phyloP scores from a whole-genome alignment of 2,329 filamentous ascomycete genomes.

The Phaeophleospora eucalypticola region DNA sequence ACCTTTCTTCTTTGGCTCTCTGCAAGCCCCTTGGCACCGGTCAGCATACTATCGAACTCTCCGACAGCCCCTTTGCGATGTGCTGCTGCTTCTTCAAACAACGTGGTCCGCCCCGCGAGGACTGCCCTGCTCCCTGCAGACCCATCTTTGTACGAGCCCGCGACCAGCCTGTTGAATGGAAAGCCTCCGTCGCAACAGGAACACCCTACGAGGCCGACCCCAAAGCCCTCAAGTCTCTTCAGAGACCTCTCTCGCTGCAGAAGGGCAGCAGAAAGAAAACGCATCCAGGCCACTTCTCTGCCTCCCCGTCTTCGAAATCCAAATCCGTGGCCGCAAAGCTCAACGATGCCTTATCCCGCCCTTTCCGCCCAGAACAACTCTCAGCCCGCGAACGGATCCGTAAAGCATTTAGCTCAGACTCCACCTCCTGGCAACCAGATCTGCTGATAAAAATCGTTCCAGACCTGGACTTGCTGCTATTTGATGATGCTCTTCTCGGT shows the following conservation, averaged over 20 bases:
- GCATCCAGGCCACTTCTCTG: neutral
- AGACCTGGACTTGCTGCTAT: neutral
- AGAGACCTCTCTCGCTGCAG: neutral
- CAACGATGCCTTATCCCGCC: neutral
- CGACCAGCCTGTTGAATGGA: neutral
- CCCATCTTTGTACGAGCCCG: neutral
- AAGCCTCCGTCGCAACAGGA: neutral
- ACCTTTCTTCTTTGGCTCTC: too few species aligned
- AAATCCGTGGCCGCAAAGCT: neutral
- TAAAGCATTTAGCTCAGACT: too few species aligned
- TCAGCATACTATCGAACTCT: too few species aligned
- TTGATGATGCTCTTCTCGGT: neutral
- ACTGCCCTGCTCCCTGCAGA: neutral
- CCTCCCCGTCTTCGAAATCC: neutral
- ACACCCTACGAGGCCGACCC: neutral
- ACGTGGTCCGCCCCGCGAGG: neutral
- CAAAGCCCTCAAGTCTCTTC: too few species aligned
- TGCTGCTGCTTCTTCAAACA: neutral
- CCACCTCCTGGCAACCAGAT: too few species aligned
- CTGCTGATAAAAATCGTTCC: neutral
- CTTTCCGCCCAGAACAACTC: too few species aligned
- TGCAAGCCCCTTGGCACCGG: too few species aligned
- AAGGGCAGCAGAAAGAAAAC: neutral
- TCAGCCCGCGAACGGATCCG: too few species aligned
- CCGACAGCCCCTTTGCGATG: too few species aligned